Evolutionary conservation across 139 green algal species (phyloP).

Genomic region (Cymbomonas tetramitiformis): DNA sequence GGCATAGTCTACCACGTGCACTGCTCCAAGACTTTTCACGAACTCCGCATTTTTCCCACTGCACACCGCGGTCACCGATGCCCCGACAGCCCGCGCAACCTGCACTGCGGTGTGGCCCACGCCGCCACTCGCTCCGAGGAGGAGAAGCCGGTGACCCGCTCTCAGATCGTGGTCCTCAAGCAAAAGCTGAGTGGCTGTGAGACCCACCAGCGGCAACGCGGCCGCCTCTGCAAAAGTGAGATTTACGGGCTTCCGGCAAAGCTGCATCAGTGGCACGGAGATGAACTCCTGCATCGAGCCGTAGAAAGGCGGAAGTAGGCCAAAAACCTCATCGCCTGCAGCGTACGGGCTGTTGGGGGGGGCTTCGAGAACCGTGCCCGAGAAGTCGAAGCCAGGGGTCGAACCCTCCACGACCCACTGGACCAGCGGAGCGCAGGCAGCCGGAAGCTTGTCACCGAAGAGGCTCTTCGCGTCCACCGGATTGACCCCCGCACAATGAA

Average conservation of each 20-base stretch:
- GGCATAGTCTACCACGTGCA: slow-evolving; percentile 7
- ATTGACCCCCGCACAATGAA: too few species aligned
- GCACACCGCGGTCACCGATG: slow-evolving; percentile 6
- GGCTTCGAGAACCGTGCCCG: slow-evolving; percentile 6
- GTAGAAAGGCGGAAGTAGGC: not conserved
- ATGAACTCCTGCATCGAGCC: slow-evolving; percentile 2
- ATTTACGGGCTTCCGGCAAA: not conserved
- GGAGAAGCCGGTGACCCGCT: not conserved
- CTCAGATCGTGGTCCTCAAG: not conserved
- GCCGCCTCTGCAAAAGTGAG: slow-evolving; percentile 6
- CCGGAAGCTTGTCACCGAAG: slow-evolving; percentile 11
- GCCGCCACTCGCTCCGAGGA: slow-evolving; percentile 14
- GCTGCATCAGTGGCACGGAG: not conserved
- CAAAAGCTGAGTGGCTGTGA: not conserved
- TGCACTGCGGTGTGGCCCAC: slow-evolving; percentile 8
- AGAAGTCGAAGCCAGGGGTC: slow-evolving; percentile 9
- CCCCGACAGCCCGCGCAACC: not conserved
- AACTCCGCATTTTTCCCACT: not conserved
- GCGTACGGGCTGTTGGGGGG: not conserved
- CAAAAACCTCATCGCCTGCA: slow-evolving; percentile 12
- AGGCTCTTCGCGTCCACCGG: slow-evolving; percentile 20
- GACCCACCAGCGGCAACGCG: not conserved
- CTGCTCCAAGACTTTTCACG: not conserved
- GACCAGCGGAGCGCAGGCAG: not conserved
- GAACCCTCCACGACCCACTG: not conserved